Percentiles rank a stretch among this genome's conserved stretches.
Evolutionary conservation across 2,329 filamentous ascomycete genomes (phyloP).

Genomic region (Fusarium siculi): DNA sequence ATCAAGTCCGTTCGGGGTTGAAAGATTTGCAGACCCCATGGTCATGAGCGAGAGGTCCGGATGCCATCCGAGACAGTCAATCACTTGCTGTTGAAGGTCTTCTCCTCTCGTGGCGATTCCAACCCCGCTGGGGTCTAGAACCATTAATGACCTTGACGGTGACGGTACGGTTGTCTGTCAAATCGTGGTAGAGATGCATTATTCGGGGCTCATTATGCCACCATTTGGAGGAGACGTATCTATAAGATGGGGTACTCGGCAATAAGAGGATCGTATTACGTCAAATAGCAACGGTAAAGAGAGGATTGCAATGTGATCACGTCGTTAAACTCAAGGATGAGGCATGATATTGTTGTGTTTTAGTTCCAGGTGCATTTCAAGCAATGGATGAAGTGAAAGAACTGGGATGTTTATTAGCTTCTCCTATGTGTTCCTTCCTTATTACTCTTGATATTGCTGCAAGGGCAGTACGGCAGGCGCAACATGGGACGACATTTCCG

Average conservation of each 20-base stretch:
- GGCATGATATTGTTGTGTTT: conserved; percentile 4
- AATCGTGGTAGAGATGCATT: conserved; percentile 10
- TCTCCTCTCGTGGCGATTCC: conserved; percentile 20
- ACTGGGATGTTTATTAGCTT: not conserved
- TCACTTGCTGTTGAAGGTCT: not conserved
- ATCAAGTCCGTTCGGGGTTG: not conserved
- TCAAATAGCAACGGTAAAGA: not conserved
- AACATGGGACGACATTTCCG: conserved; percentile 20
- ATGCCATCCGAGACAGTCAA: conserved; percentile 29
- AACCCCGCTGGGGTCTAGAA: conserved; percentile 19
- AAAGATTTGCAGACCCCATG: conserved; percentile 23
- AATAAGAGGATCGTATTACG: conserved; percentile 6
- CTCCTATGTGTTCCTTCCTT: conserved; percentile 5
- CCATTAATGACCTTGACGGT: not conserved
- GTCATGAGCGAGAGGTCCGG: conserved; percentile 28
- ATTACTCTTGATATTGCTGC: conserved; percentile 2
- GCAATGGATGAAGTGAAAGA: not conserved
- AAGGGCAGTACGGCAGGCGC: conserved; percentile 2
- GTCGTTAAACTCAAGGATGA: conserved; percentile 1
- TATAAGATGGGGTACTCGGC: not conserved
- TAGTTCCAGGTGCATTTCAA: conserved; percentile 3
- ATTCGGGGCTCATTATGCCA: conserved; percentile 18
- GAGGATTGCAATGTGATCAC: not conserved
- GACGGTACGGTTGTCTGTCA: not conserved
- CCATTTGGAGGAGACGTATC: not conserved